Conservation (phyloP, 106 monocot genomes). For the Dendrobium officinale region DNA sequence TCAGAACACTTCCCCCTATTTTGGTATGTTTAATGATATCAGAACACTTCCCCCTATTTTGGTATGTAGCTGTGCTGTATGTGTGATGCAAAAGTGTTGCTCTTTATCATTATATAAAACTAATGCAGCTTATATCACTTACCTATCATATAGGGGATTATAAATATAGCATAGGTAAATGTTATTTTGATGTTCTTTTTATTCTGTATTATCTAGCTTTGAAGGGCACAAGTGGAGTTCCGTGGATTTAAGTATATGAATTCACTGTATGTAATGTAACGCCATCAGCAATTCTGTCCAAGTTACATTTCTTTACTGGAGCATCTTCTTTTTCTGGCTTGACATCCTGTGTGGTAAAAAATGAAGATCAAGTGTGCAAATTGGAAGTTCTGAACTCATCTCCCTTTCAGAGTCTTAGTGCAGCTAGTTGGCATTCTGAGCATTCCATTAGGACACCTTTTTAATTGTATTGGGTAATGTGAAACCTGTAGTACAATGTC, state of each 20-base stretch:
- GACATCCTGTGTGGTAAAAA: neutral
- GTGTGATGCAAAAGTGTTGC: too few species aligned
- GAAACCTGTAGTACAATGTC: neutral
- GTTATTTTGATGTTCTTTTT: neutral
- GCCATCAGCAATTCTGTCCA: neutral
- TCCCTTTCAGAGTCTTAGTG: neutral
- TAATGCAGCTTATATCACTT: neutral
- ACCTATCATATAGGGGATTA: neutral
- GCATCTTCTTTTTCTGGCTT: neutral
- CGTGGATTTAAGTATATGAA: neutral
- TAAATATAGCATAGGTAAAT: too few species aligned
- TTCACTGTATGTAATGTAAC: neutral
- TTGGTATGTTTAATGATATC: too few species aligned
- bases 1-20: neutral
- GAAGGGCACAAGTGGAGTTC: neutral
- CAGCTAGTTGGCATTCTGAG: neutral
- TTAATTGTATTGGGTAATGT: neutral
- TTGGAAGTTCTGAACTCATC: neutral
- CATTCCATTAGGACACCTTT: neutral
- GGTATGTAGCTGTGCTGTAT: too few species aligned
- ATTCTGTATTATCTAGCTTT: neutral
- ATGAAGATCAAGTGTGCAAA: neutral
- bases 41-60: too few species aligned
- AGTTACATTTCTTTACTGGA: neutral
- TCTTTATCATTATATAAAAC: neutral